A percentile compares a stretch with the other conserved stretches of the same genome.
Evolutionary conservation across 2,329 filamentous ascomycete species (phyloP).

Genomic region (Clonostachys rhizophaga): DNA sequence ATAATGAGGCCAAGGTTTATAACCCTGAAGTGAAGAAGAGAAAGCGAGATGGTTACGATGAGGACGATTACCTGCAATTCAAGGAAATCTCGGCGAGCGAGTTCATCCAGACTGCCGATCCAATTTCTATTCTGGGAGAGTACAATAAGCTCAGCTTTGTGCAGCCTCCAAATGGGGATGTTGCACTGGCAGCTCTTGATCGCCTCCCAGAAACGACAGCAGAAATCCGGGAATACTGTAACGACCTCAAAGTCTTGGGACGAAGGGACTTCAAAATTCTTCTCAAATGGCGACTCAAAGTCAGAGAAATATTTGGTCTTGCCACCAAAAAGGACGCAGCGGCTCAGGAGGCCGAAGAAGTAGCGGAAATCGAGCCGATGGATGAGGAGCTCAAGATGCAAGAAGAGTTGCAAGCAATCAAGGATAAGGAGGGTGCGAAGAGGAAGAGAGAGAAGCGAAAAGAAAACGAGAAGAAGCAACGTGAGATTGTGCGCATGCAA

Average conservation of each 20-base stretch:
- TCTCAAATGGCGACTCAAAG: slow-evolving; percentile 82
- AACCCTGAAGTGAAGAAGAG: slow-evolving; percentile 97
- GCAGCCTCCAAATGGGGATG: slow-evolving; percentile 74
- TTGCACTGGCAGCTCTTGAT: slow-evolving; percentile 80
- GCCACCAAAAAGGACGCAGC: slow-evolving; percentile 62
- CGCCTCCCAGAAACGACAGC: slow-evolving; percentile 82
- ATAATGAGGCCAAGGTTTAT: slow-evolving; percentile 97
- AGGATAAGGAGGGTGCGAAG: slow-evolving; percentile 70
- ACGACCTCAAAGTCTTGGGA: slow-evolving; percentile 84
- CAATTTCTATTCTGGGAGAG: slow-evolving; percentile 84
- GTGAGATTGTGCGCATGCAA: slow-evolving; percentile 93
- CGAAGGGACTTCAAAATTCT: slow-evolving; percentile 91
- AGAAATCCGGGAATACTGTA: slow-evolving; percentile 74
- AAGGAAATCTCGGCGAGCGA: slow-evolving; percentile 86
- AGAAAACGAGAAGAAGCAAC: slow-evolving; percentile 92
- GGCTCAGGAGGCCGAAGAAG: slow-evolving; percentile 53
- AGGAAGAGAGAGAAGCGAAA: slow-evolving; percentile 80
- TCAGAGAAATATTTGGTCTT: slow-evolving; percentile 87
- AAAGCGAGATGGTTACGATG: slow-evolving; percentile 96
- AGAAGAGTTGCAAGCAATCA: slow-evolving; percentile 77
- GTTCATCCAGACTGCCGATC: slow-evolving; percentile 90
- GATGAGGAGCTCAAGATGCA: slow-evolving; percentile 91
- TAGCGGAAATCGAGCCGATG: slow-evolving; percentile 82
- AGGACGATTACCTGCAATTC: slow-evolving; percentile 89
- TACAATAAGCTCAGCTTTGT: slow-evolving; percentile 82